These are phyloP conservation scores for Epichloe scottii DNA, from an alignment of 2,329 filamentous ascomycete genomes.

Conservation along the genomic window DNA sequence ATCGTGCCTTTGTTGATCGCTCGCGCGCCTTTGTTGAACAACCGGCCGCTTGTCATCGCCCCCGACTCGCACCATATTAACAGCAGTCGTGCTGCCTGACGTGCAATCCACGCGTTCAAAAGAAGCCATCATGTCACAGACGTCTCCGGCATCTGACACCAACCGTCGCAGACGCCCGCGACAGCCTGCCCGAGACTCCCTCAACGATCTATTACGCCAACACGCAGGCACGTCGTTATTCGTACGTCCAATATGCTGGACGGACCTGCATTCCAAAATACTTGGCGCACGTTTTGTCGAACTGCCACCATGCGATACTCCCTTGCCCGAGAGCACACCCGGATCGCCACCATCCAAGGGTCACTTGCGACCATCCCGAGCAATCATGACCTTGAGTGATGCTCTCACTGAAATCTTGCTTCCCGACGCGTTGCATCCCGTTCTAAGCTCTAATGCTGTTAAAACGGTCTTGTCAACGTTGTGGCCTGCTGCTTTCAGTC, in stretches of 20 bases:
- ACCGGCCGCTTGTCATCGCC: conserved; percentile 11
- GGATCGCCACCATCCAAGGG: conserved; percentile 23
- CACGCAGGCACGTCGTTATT: conserved; percentile 36
- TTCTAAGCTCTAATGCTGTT: conserved; percentile 28
- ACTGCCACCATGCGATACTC: conserved; percentile 27
- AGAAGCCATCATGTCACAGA: background rate
- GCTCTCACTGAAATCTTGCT: conserved; percentile 32
- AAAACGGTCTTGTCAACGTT: conserved; percentile 31
- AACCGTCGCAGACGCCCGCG: background rate
- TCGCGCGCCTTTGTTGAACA: conserved; percentile 15
- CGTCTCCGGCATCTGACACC: background rate
- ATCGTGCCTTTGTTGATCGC: conserved; percentile 16
- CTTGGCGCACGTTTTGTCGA: conserved; percentile 35
- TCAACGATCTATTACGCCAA: conserved; percentile 39
- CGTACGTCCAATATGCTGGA: conserved; percentile 43
- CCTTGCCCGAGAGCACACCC: conserved; percentile 23
- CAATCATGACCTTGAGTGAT: conserved; percentile 29
- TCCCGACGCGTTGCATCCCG: conserved; percentile 18
- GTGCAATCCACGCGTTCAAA: conserved; percentile 15
- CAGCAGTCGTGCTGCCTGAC: conserved; percentile 4
- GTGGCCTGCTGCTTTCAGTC: conserved; percentile 26
- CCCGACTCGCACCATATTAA: background rate
- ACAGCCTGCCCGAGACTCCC: conserved; percentile 33
- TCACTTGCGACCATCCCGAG: conserved; percentile 26
- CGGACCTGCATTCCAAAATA: conserved; percentile 34